Percentiles rank a stretch among this genome's conserved stretches.
Conservation (phyloP, 2,329 filamentous ascomycete genomes). For the Tolypocladium amazonense region DNA sequence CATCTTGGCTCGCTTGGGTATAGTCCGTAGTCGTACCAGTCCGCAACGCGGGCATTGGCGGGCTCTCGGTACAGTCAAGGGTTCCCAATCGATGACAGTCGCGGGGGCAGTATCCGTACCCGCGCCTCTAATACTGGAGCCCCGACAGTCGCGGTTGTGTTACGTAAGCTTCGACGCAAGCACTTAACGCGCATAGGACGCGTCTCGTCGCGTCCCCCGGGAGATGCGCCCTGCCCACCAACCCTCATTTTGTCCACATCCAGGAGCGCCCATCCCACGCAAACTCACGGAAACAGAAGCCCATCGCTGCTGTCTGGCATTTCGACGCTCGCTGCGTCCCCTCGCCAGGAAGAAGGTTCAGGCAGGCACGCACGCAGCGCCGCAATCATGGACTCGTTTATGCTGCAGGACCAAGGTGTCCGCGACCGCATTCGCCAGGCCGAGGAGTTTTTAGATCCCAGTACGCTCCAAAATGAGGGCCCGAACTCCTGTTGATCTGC, state of each 20-base stretch:
- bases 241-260: background rate
- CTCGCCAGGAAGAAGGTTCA: background rate
- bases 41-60: too few relatives aligned
- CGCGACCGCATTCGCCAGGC: constrained; percentile 76
- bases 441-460: constrained; percentile 88
- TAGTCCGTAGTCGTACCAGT: too few relatives aligned
- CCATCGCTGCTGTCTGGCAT: background rate
- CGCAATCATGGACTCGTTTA: constrained; percentile 55
- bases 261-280: background rate
- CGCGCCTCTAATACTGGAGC: too few relatives aligned
- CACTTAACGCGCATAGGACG: constrained; percentile 3
- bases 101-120: too few relatives aligned
- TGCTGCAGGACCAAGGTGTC: constrained; percentile 76
- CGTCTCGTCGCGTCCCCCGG: constrained; percentile 2
- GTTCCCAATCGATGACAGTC: too few relatives aligned
- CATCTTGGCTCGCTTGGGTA: too few relatives aligned
- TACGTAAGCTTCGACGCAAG: background rate
- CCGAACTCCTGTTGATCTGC: background rate
- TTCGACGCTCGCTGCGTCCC: background rate
- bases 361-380: background rate
- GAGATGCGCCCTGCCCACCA: constrained; percentile 1
- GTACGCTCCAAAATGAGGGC: constrained; percentile 37
- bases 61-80: too few relatives aligned
- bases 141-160: background rate
- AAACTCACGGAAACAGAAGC: background rate